Conservation (phyloP, 768 basidiomycete genomes). For the Auricularia sp. region DNA sequence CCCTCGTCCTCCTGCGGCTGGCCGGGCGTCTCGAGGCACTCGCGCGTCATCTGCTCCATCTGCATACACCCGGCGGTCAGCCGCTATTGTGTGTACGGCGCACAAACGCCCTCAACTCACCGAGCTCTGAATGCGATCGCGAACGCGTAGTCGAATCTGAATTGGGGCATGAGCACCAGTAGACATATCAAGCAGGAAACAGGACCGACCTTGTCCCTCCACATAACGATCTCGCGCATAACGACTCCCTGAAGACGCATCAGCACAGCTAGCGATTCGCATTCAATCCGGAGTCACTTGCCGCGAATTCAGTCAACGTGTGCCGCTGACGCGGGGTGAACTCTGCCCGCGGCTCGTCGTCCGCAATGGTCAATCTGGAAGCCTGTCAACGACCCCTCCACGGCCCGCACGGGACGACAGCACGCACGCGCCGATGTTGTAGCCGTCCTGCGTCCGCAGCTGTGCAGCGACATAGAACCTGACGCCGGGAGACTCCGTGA, state of each 20-base stretch:
- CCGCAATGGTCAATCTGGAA: conserved; percentile 67
- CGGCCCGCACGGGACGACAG: too few relatives aligned
- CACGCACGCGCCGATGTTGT: conserved; percentile 72
- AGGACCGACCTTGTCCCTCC: conserved; percentile 71
- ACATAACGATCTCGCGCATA: conserved; percentile 92
- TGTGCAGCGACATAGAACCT: conserved; percentile 92
- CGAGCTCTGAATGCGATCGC: conserved; percentile 86
- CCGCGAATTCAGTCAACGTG: conserved; percentile 89
- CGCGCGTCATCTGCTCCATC: conserved; percentile 95
- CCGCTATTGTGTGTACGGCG: conserved; percentile 15
- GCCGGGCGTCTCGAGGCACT: conserved; percentile 84
- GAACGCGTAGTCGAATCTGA: conserved; percentile 80
- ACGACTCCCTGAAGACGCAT: conserved; percentile 49
- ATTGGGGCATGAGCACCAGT: too few relatives aligned
- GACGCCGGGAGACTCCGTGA: conserved; percentile 53
- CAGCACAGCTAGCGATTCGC: background rate
- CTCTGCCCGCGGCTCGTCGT: conserved; percentile 71
- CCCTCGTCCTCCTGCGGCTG: conserved; percentile 30
- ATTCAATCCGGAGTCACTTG: conserved; percentile 15
- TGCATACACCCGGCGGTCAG: conserved; percentile 16
- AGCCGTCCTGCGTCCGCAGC: conserved; percentile 79
- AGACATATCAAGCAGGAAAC: too few relatives aligned
- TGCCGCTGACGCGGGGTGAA: conserved; percentile 85
- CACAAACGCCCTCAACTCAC: conserved; percentile 23
- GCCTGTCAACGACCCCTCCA: conserved; percentile 5